These are phyloP conservation scores for Ophiocordyceps sinensis DNA, from an alignment of 2,329 filamentous ascomycete species.

Conservation along the genomic window DNA sequence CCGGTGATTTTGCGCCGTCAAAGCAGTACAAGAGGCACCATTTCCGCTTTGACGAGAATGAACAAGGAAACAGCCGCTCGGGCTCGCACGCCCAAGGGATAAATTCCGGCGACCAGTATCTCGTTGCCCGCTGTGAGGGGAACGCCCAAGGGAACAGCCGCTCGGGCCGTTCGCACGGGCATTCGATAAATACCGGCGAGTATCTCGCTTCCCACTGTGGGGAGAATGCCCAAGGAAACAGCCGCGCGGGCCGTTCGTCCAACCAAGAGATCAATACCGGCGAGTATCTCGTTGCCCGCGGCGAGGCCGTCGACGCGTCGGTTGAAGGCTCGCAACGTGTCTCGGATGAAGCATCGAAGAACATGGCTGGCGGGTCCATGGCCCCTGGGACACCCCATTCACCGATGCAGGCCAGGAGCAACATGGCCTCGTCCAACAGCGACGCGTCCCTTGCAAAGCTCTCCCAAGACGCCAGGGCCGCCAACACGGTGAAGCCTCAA, in stretches of 20 bases:
- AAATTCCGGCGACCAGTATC: not conserved
- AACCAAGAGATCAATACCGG: not conserved
- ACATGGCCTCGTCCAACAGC: too few species aligned
- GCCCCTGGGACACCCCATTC: not conserved
- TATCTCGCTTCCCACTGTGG: not conserved
- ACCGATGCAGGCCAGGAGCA: too few species aligned
- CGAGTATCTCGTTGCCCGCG: not conserved
- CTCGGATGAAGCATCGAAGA: not conserved
- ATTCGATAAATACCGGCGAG: not conserved
- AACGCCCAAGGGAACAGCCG: too few species aligned
- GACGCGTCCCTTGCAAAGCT: too few species aligned
- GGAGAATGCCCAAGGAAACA: too few species aligned
- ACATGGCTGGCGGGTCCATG: not conserved
- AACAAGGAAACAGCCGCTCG: too few species aligned
- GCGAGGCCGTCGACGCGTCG: not conserved
- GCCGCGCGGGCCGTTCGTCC: too few species aligned
- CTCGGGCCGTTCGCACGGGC: not conserved
- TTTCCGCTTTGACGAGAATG: too few species aligned
- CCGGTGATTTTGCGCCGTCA: too few species aligned
- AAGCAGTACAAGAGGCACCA: too few species aligned
- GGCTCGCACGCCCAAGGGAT: not conserved
- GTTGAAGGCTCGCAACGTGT: not conserved
- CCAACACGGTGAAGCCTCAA: too few species aligned
- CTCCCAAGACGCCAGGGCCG: too few species aligned
- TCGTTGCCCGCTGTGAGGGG: not conserved